phyloP scores from a whole-genome alignment of 2,329 filamentous ascomycete species.

The Sordariomycetes sp. region DNA sequence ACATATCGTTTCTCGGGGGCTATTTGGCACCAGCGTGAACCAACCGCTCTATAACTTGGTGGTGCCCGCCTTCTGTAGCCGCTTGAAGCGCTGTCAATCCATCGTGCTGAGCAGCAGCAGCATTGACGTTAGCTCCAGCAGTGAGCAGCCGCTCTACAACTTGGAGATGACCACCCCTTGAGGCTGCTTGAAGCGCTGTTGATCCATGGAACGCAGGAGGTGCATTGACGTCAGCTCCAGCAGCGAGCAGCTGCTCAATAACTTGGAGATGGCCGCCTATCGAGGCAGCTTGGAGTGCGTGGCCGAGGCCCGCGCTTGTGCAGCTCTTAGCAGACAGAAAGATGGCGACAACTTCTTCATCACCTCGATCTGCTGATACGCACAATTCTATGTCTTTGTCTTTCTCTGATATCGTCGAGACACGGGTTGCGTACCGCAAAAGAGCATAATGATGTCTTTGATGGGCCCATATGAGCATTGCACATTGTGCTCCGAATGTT shows the following conservation, averaged over 20 bases:
- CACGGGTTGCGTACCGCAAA: constrained; percentile 1
- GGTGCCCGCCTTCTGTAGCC: constrained; percentile 3
- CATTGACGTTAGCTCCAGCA: constrained; percentile 6
- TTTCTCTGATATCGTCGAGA: constrained; percentile 9
- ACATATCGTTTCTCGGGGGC: no score
- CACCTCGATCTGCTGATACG: background rate
- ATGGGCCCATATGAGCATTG: constrained; percentile 6
- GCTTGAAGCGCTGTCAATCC: constrained; percentile 2
- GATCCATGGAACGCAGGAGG: background rate
- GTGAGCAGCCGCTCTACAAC: constrained; percentile 5
- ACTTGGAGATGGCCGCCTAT: background rate
- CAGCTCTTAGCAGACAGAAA: background rate
- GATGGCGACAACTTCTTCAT: background rate
- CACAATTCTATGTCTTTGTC: background rate
- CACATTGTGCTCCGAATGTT: constrained; percentile 7
- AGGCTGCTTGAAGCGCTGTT: constrained; percentile 5
- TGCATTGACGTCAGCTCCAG: background rate
- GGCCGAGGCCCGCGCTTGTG: background rate
- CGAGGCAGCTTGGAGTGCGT: constrained; percentile 3
- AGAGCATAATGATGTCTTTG: background rate
- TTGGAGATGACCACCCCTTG: constrained; percentile 8
- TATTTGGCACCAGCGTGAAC: background rate
- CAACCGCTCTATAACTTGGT: background rate
- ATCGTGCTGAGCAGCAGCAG: background rate
- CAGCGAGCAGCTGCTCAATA: background rate